These are phyloP conservation scores for Trichoderma harzianum DNA, from an alignment of 2,329 filamentous ascomycete genomes.

Conservation along the genomic window DNA sequence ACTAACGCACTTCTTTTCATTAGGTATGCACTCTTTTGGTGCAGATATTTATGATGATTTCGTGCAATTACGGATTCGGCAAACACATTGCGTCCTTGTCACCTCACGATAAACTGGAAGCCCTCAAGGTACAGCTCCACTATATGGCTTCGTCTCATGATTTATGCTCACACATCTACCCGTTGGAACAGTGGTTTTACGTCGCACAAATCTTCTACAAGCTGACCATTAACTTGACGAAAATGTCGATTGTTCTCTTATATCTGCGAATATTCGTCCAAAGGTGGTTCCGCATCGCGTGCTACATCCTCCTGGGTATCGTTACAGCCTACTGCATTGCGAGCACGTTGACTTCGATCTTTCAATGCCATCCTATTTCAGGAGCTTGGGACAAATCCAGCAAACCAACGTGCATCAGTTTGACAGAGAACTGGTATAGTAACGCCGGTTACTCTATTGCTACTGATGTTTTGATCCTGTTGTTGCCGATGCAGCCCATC, in stretches of 20 bases:
- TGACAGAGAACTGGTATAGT: conserved; percentile 47
- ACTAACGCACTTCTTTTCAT: background rate
- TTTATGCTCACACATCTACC: background rate
- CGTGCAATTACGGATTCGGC: conserved; percentile 42
- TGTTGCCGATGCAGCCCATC: conserved; percentile 46
- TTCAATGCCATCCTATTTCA: conserved; percentile 48
- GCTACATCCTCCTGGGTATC: conserved; percentile 39
- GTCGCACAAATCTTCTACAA: conserved; percentile 53
- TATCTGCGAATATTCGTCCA: conserved; percentile 54
- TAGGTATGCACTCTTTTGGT: conserved; percentile 37
- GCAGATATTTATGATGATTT: conserved; percentile 38
- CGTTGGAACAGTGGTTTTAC: conserved; percentile 43
- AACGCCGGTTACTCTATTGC: conserved; percentile 47
- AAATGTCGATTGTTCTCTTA: conserved; percentile 50
- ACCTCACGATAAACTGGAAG: conserved; percentile 32
- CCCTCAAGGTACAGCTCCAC: conserved; percentile 33
- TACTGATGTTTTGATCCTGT: conserved; percentile 45
- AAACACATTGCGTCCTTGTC: conserved; percentile 38
- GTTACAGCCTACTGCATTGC: conserved; percentile 45
- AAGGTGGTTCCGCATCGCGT: conserved; percentile 43
- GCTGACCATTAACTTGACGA: conserved; percentile 50
- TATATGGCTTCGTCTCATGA: background rate
- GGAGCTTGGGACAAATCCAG: conserved; percentile 45
- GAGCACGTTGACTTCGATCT: conserved; percentile 44
- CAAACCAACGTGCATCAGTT: conserved; percentile 43